phyloP scores from a whole-genome alignment of 1,139 yeast genomes.

The Sugiyamaella japonica region DNA sequence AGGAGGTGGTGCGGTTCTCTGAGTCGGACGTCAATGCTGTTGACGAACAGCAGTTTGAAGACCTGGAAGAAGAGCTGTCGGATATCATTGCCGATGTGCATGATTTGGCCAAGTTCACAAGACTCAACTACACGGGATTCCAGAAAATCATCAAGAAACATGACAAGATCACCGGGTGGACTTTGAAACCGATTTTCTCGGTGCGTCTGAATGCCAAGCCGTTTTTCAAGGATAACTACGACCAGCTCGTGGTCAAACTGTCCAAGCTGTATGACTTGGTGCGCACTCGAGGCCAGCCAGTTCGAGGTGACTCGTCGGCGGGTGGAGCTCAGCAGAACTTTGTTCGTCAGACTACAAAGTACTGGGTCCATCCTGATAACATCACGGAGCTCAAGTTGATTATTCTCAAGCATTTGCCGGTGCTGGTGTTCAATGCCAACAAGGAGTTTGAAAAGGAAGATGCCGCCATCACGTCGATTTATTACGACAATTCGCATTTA shows the following conservation, averaged over 20 bases:
- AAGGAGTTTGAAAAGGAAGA: slow-evolving; percentile 95
- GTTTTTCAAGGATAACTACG: slow-evolving; percentile 92
- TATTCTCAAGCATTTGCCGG: slow-evolving; percentile 91
- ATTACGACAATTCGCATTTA: slow-evolving; percentile 84
- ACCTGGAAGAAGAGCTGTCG: slow-evolving; percentile 84
- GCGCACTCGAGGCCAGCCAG: slow-evolving; percentile 93
- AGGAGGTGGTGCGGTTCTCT: slow-evolving; percentile 56
- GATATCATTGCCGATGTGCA: slow-evolving; percentile 97
- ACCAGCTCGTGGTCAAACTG: slow-evolving; percentile 79
- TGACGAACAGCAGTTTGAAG: slow-evolving; percentile 81
- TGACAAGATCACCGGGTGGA: slow-evolving; percentile 84
- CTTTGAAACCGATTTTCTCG: slow-evolving; percentile 86
- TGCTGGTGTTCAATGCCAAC: slow-evolving; percentile 90
- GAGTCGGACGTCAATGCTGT: slow-evolving; percentile 37
- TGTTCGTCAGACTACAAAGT: slow-evolving; percentile 96
- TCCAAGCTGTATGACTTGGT: slow-evolving; percentile 89
- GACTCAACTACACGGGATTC: slow-evolving; percentile 93
- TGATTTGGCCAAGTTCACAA: slow-evolving; percentile 88
- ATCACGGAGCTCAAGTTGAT: slow-evolving; percentile 95
- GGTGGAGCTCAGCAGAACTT: slow-evolving; percentile 98
- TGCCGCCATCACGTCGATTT: slow-evolving; percentile 93
- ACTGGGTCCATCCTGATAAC: slow-evolving; percentile 99
- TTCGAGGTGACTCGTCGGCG: slow-evolving; percentile 89
- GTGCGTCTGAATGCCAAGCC: slow-evolving; percentile 92
- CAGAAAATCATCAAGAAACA: slow-evolving; percentile 95